Evolutionary conservation across 2,329 filamentous ascomycete genomes (phyloP), one percentile per base, ranked within the genome.

Genomic region (Hypoxylon sp.): DNA sequence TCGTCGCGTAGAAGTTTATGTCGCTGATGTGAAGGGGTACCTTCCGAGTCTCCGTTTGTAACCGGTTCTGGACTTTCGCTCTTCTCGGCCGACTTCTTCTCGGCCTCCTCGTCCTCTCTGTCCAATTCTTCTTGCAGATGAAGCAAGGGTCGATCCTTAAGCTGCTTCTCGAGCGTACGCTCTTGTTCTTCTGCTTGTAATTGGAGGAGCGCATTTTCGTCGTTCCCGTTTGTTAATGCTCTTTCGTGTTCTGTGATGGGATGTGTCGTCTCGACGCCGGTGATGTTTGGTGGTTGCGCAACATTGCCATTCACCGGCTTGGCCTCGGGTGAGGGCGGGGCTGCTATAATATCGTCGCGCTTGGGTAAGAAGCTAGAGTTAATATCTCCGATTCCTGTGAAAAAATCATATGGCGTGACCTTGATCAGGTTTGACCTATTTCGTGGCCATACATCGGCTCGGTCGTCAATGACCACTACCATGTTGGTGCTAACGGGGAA

Each of bases 401-500:
- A 99, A 81, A 99, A 99, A 79, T 98, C 95, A 79, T 97, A 99
- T 0, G 95, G 93, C 1, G 90, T 90, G 34, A 99, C 96, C 78
- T 97, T 97, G 82, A 99, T 93, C 36, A 99, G 86, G 75, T 99
- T 98, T 4, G 92, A 88, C 73, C 92, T 91, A 85, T 97, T 98
- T 72, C 91, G 89, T 1, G 89, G 89, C 96, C 96, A 99, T 6
- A 99, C 95, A 78, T 99, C 96, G 58, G 93, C 93, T 72, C 96
- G 89, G 80, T 99, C 96, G 77, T 99, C 96, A 71, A 99, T 99
- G 74, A 99, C 98, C 64, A 98, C 94, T 0, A 98, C 97, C 96
- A 99, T 99, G 80, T 97, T 95, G 5, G 95, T 98, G 80, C 97
- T 97, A 65, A 97, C 93, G 4, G 97, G 96, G 79, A 99, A 99